Percentiles rank a stretch among this genome's conserved stretches.
Evolutionary conservation across 192 early-diverging fungal species (phyloP).

Genomic region (Coemansia aciculifera): DNA sequence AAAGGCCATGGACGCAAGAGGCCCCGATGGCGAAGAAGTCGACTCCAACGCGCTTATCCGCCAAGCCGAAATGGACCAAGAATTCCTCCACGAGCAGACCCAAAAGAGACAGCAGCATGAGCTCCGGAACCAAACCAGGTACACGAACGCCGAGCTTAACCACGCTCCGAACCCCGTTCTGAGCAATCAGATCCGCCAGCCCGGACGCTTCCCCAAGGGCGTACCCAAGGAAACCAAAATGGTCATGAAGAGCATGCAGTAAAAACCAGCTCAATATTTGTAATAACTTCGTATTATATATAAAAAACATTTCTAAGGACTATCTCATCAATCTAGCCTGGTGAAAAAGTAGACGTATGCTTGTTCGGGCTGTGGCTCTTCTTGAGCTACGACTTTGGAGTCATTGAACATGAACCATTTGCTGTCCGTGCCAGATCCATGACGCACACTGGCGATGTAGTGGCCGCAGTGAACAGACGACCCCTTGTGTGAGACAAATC

Average conservation of each 20-base stretch:
- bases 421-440: conserved; percentile 50
- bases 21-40: conserved; percentile 21
- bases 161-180: conserved; percentile 13
- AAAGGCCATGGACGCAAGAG: conserved; percentile 17
- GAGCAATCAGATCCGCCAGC: conserved; percentile 36
- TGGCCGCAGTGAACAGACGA: conserved; percentile 95
- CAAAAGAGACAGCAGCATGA: conserved; percentile 26
- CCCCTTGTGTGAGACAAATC: conserved; percentile 94
- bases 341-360: conserved; percentile 76
- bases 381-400: conserved; percentile 82
- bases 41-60: conserved; percentile 17
- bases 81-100: conserved; percentile 24
- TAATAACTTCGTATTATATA: background rate
- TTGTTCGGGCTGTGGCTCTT: conserved; percentile 62
- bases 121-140: conserved; percentile 6
- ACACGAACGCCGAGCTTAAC: conserved; percentile 30
- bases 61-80: conserved; percentile 26
- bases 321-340: conserved; percentile 11
- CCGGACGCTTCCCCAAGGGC: conserved; percentile 33
- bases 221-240: conserved; percentile 35
- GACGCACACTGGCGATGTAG: conserved; percentile 85
- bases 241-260: conserved; percentile 20
- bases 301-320: background rate
- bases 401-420: conserved; percentile 96
- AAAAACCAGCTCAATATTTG: background rate